Evolutionary conservation across 1,284 basidiomycete genomes (phyloP), one percentile per base, ranked within the genome.

Genomic region (Xerocomus minutiporus): DNA sequence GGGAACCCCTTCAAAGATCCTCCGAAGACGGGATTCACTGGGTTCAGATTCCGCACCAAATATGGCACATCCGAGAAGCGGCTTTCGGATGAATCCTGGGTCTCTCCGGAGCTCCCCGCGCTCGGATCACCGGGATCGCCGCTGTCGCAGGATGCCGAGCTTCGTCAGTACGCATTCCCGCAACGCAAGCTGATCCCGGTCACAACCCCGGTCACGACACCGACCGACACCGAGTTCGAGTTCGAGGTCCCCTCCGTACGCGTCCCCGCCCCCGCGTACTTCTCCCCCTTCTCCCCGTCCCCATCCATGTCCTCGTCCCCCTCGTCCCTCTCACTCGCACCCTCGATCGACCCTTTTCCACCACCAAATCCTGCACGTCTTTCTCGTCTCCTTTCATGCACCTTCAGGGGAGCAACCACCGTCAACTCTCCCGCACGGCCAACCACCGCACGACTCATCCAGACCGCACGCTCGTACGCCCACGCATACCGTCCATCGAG

Each of bases 81-180:
- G 15, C 62, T 64, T 28, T 69, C 64, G 1, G 59, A 64, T 29
- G 62, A 64, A 17, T 64, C 62, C 5, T 67, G 64, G 64, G 64
- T 66, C 50, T 65, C 62, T 1, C 62, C 61, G 0, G 3, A 17
- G 8, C 52, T 63, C 31, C 57, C 57, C 8, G 12, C 23, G 3
- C 38, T 52, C 17, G 40, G 13, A 2, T 48, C 56, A 3, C 40
- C 57, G 11, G 53, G 34, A 13, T 58, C 54, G 8, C 52, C 53
- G 15, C 50, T 54, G 11, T 50, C 52, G 15, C 54, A 54, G 4
- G 55, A 59, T 29, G 43, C 52, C 39, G 54, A 61, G 11, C 36
- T 63, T 6, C 38, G 46, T 35, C 62, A 25, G 11, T 57, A 54
- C 44, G 46, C 46, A 17, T 45, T n/a, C 34, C 44, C 60, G 2